phyloP scores from a whole-genome alignment of 768 basidiomycete species.

The Pleurotus cornucopiae region DNA sequence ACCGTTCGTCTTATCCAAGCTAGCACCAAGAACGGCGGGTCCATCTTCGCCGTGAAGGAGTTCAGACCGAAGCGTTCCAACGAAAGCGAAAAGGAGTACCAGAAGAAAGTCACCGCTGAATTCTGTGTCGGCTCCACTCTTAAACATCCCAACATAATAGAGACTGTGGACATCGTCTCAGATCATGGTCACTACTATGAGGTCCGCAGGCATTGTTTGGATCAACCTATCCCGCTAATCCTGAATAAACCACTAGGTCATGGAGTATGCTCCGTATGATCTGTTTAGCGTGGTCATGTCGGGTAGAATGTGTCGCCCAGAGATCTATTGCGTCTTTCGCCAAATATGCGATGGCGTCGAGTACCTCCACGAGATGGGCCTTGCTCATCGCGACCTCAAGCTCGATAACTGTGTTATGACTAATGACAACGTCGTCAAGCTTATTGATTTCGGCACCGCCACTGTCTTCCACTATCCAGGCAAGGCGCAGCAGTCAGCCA shows the following conservation, averaged over 20 bases:
- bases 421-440: constrained; percentile 88
- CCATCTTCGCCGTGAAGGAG: constrained; percentile 95
- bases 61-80: constrained; percentile 86
- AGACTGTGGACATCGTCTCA: constrained; percentile 96
- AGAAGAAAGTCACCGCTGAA: constrained; percentile 99
- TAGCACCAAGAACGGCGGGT: constrained; percentile 72
- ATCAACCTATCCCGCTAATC: constrained; percentile 9
- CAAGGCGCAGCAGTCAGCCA: constrained; percentile 72
- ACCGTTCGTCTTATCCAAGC: constrained; percentile 96
- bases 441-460: constrained; percentile 99
- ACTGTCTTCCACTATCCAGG: constrained; percentile 99
- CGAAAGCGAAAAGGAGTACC: constrained; percentile 94
- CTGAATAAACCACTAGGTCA: constrained; percentile 58
- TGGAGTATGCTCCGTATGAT: constrained; percentile 99
- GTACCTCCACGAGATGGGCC: constrained; percentile 95
- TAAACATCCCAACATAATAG: constrained; percentile 94
- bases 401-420: constrained; percentile 99
- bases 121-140: constrained; percentile 96
- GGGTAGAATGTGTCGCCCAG: constrained; percentile 95
- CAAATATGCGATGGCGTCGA: constrained; percentile 98
- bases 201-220: constrained; percentile 42
- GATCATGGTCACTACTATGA: constrained; percentile 99
- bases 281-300: constrained; percentile 99
- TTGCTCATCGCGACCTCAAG: constrained; percentile 98
- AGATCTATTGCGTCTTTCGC: constrained; percentile 98